Evolutionary conservation across 176 grass and related monocot genomes (phyloP).

Genomic region (Poa pratensis): DNA sequence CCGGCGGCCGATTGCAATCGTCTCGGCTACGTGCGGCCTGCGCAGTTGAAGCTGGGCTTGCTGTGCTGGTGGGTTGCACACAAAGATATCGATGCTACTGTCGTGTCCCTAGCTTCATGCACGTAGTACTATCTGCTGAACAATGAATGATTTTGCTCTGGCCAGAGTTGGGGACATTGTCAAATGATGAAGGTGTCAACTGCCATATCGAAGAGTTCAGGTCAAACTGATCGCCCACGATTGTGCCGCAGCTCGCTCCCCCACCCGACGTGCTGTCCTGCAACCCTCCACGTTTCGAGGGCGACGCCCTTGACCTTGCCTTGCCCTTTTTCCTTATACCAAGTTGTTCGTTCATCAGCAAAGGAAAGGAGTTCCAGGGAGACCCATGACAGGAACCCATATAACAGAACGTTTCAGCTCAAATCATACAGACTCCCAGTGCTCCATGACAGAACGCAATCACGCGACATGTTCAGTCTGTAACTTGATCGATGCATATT

Average conservation of each 20-base stretch:
- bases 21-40: constrained; percentile 48
- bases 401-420: too few relatives aligned
- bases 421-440: background rate
- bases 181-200: too few relatives aligned
- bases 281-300: constrained; percentile 37
- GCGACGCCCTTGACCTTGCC: background rate
- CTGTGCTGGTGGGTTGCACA: constrained; percentile 14
- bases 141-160: background rate
- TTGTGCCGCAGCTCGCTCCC: constrained; percentile 9
- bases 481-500: background rate
- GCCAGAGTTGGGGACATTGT: background rate
- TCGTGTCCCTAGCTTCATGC: background rate
- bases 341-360: background rate
- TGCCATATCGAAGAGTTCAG: background rate
- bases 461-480: background rate
- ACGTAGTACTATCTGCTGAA: background rate
- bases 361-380: background rate
- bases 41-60: background rate
- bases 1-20: background rate
- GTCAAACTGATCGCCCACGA: constrained; percentile 7
- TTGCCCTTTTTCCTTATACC: background rate
- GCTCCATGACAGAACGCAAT: background rate
- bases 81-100: background rate
- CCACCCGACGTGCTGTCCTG: constrained; percentile 38
- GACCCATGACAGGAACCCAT: too few relatives aligned